These are phyloP conservation scores for Euphrasia arctica DNA, from an alignment of 305 asterid species.

Conservation along the genomic window DNA sequence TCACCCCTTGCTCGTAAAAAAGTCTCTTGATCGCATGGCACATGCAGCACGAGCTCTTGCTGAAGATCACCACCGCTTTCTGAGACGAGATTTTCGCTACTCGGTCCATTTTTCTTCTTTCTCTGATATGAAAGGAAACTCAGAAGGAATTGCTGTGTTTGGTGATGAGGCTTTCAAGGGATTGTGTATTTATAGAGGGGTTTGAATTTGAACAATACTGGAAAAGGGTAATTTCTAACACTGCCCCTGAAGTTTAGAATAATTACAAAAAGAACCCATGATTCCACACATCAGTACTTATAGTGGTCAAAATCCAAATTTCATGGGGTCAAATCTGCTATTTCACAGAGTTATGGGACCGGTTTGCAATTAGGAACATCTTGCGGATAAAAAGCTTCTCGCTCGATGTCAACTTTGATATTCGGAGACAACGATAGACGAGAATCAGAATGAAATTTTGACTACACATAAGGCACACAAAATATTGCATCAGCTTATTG, in stretches of 20 bases:
- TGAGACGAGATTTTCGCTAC: background rate
- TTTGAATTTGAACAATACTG: background rate
- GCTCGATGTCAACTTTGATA: background rate
- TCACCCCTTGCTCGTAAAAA: background rate
- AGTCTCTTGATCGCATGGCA: background rate
- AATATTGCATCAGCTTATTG: background rate
- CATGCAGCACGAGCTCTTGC: background rate
- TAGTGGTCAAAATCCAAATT: background rate
- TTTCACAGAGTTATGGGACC: background rate
- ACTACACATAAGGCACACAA: background rate
- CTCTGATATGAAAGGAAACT: background rate
- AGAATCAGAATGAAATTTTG: background rate
- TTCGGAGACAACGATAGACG: background rate
- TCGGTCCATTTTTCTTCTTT: background rate
- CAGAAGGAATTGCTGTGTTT: background rate
- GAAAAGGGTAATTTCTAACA: background rate
- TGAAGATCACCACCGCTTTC: conserved; percentile 2
- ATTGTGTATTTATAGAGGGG: background rate
- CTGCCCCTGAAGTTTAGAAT: background rate
- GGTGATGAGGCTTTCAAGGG: background rate
- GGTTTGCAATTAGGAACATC: conserved; percentile 10
- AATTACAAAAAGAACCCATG: background rate
- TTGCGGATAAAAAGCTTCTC: conserved; percentile 19
- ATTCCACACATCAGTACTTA: background rate
- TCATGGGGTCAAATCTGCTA: conserved; percentile 35